Evolutionary conservation across 2,329 filamentous ascomycete species (phyloP).

Genomic region (Lachnellula arida): DNA sequence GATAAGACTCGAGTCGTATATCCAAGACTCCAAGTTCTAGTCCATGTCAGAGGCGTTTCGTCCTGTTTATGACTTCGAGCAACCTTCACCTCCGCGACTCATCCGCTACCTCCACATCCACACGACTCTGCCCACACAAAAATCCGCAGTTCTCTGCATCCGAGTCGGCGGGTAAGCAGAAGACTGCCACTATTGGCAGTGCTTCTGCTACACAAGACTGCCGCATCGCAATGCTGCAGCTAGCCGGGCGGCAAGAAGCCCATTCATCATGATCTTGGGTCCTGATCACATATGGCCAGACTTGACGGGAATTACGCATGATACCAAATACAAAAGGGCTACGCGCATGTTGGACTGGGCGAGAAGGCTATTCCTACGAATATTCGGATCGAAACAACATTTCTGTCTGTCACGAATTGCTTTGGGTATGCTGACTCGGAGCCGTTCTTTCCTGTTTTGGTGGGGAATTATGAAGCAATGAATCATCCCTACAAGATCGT

Average conservation of each 20-base stretch:
- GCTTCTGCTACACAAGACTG: slow-evolving; percentile 49
- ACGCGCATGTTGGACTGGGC: slow-evolving; percentile 63
- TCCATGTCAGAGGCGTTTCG: slow-evolving; percentile 61
- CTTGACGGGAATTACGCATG: slow-evolving; percentile 57
- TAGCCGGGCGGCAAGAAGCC: slow-evolving; percentile 44
- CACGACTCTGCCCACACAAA: slow-evolving; percentile 40
- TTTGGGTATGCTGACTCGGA: slow-evolving; percentile 55
- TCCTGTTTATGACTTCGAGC: slow-evolving; percentile 52
- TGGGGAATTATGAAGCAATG: background rate
- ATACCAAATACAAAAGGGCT: slow-evolving; percentile 54
- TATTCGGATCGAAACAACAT: slow-evolving; percentile 60
- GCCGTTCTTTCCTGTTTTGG: background rate
- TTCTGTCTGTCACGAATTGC: slow-evolving; percentile 62
- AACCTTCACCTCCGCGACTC: slow-evolving; percentile 57
- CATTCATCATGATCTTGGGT: slow-evolving; percentile 57
- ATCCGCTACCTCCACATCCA: slow-evolving; percentile 62
- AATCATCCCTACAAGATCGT: too few species aligned
- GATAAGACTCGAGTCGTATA: slow-evolving; percentile 20
- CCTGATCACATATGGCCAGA: slow-evolving; percentile 63
- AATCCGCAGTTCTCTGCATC: slow-evolving; percentile 20
- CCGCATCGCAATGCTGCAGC: slow-evolving; percentile 53
- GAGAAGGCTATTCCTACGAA: slow-evolving; percentile 73
- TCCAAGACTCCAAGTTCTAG: slow-evolving; percentile 37
- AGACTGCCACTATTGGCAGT: slow-evolving; percentile 42
- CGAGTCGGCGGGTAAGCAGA: slow-evolving; percentile 33